These are phyloP conservation scores for Jaltomata sinuosa DNA, from an alignment of 257 asterid species.

Conservation along the genomic window DNA sequence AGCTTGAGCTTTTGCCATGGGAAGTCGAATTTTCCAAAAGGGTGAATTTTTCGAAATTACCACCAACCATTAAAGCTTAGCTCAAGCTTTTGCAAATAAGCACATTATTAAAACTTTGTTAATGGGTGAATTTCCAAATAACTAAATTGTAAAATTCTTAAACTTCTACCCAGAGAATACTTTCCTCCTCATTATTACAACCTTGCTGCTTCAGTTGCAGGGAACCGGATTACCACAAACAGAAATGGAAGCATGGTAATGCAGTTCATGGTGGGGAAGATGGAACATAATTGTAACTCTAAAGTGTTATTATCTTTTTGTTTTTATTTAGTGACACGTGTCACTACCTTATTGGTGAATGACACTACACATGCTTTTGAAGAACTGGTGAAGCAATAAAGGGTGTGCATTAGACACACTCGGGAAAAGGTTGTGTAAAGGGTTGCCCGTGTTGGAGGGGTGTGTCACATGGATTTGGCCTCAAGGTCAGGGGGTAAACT, in stretches of 20 bases:
- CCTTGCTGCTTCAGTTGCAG: neutral
- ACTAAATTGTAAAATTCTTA: neutral
- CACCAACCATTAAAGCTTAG: neutral
- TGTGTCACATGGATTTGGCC: neutral
- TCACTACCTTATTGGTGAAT: neutral
- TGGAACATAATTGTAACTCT: neutral
- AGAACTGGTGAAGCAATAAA: no score
- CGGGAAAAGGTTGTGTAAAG: neutral
- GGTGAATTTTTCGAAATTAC: neutral
- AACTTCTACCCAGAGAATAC: neutral
- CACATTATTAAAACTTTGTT: neutral
- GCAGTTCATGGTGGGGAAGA: neutral
- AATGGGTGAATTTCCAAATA: neutral
- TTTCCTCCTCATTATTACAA: neutral
- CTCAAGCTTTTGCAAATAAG: neutral
- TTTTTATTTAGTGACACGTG: neutral
- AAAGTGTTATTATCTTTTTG: neutral
- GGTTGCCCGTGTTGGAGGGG: neutral
- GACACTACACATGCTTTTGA: no score
- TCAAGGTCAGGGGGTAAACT: neutral
- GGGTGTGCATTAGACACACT: neutral
- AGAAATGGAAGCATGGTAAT: neutral
- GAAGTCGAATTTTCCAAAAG: neutral
- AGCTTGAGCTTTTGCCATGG: neutral
- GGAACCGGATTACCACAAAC: neutral